Percentiles rank a stretch among this genome's conserved stretches.
Evolutionary conservation across 2,329 filamentous ascomycete species (phyloP).

Genomic region (Phyllosticta ampelicida): DNA sequence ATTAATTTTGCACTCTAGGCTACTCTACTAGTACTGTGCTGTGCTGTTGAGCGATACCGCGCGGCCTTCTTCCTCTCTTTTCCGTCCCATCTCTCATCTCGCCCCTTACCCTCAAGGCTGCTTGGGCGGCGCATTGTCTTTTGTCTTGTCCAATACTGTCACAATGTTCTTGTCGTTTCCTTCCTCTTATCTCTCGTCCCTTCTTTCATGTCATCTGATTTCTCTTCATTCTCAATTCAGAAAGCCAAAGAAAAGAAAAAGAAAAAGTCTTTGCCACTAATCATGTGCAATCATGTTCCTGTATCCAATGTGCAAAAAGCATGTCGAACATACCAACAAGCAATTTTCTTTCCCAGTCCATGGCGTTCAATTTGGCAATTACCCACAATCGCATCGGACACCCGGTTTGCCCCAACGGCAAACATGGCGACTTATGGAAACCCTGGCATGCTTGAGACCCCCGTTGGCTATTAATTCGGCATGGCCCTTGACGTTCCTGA

Average conservation of each 20-base stretch:
- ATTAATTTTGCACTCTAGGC: too few relatives aligned
- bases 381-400: not conserved
- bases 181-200: not conserved
- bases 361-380: not conserved
- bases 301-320: not conserved
- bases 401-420: not conserved
- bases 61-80: not conserved
- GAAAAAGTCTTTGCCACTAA: not conserved
- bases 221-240: not conserved
- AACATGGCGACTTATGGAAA: not conserved
- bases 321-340: not conserved
- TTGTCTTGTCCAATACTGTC: not conserved
- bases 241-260: not conserved
- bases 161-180: not conserved
- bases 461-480: not conserved
- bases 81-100: not conserved
- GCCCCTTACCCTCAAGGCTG: not conserved
- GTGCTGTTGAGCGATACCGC: too few relatives aligned
- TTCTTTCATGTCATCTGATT: not conserved
- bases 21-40: too few relatives aligned
- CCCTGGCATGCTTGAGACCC: not conserved
- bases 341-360: not conserved
- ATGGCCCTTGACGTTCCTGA: not conserved
- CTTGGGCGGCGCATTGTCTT: not conserved
- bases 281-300: not conserved